Evolutionary conservation across 768 basidiomycete genomes (phyloP).

Genomic region (Gautieria morchelliformis): DNA sequence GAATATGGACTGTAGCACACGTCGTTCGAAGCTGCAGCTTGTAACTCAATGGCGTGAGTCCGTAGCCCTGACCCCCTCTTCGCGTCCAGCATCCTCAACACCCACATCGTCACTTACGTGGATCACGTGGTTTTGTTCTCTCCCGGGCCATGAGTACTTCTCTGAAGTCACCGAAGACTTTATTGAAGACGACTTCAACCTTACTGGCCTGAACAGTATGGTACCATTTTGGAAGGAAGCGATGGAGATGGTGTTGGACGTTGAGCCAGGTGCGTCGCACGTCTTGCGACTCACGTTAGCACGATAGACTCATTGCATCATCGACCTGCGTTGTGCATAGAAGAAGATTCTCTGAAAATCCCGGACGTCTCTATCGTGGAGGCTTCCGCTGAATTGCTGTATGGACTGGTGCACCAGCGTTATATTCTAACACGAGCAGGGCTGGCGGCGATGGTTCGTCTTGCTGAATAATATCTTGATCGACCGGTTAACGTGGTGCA

Average conservation of each 20-base stretch:
- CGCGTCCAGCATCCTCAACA: conserved; percentile 64
- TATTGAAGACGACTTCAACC: conserved; percentile 98
- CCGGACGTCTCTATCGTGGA: conserved; percentile 99
- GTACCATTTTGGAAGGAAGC: conserved; percentile 99
- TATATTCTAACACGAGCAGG: conserved; percentile 94
- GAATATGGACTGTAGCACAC: background rate
- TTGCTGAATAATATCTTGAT: conserved; percentile 11
- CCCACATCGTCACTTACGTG: conserved; percentile 88
- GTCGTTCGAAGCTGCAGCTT: conserved; percentile 11
- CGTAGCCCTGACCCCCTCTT: conserved; percentile 2
- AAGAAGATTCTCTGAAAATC: conserved; percentile 88
- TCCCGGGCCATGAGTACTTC: conserved; percentile 96
- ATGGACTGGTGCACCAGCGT: conserved; percentile 95
- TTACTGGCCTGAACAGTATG: conserved; percentile 90
- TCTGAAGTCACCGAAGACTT: conserved; percentile 98
- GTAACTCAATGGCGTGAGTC: conserved; percentile 7
- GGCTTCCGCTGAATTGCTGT: conserved; percentile 92
- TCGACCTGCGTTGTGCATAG: background rate
- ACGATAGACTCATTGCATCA: conserved; percentile 10
- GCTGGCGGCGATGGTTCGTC: conserved; percentile 81
- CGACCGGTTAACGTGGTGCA: conserved; percentile 23
- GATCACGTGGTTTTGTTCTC: conserved; percentile 94
- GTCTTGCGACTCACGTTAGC: conserved; percentile 14
- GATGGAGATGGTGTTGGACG: conserved; percentile 99
- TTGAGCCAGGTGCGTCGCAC: conserved; percentile 77